phyloP scores from a whole-genome alignment of 1,284 basidiomycete genomes.

The Singerocomus inundabilis region DNA sequence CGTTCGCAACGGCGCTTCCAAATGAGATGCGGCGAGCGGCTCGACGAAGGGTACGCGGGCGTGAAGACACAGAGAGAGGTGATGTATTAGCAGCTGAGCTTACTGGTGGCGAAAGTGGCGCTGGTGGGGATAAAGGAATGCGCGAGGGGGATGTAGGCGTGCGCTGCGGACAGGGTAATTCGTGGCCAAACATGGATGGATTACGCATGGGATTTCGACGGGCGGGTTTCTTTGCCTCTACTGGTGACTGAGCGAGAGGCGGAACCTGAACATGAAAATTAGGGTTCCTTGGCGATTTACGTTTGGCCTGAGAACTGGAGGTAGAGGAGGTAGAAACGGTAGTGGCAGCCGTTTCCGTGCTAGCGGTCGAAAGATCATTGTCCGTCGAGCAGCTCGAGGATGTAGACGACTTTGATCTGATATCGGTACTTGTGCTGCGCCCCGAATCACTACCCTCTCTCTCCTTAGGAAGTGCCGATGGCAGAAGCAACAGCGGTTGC shows the following conservation, averaged over 20 bases:
- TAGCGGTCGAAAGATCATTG: constrained; percentile 35
- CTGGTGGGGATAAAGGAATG: constrained; percentile 34
- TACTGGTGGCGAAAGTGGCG: constrained; percentile 25
- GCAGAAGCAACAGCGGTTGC: constrained; percentile 24
- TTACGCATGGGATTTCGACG: constrained; percentile 33
- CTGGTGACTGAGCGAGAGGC: constrained; percentile 13
- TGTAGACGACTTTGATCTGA: constrained; percentile 23
- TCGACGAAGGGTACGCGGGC: constrained; percentile 35
- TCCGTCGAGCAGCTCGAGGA: constrained; percentile 35
- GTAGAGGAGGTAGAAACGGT: constrained; percentile 26
- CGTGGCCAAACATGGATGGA: constrained; percentile 35
- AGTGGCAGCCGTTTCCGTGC: constrained; percentile 35
- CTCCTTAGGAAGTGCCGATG: constrained; percentile 17
- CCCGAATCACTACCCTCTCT: constrained; percentile 17
- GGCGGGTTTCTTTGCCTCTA: constrained; percentile 28
- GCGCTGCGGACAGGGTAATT: constrained; percentile 32
- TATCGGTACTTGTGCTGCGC: constrained; percentile 16
- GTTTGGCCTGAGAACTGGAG: constrained; percentile 22
- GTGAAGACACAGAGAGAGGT: constrained; percentile 9
- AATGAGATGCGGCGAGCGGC: constrained; percentile 36
- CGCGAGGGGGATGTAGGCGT: constrained; percentile 34
- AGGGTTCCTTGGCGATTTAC: constrained; percentile 16
- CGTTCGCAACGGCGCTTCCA: constrained; percentile 16
- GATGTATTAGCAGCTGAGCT: constrained; percentile 1
- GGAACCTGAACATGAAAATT: constrained; percentile 17